Percentiles rank a stretch among this genome's conserved stretches.
Evolutionary conservation across 371 early-diverging fungal genomes (phyloP).

Genomic region (Haplosporangium sp.): DNA sequence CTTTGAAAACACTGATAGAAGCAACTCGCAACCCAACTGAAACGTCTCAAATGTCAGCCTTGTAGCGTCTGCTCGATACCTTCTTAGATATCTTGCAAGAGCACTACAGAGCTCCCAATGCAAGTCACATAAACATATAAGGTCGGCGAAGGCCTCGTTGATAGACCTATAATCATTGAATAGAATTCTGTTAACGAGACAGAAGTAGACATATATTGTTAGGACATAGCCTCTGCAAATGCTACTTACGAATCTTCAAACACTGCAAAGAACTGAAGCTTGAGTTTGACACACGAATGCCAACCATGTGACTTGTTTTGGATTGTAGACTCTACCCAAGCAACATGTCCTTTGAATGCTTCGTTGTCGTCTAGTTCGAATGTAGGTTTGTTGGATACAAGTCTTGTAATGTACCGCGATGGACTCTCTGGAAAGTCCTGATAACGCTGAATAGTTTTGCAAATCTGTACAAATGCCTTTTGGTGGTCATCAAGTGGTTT

Average conservation of each 20-base stretch:
- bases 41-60: constrained; percentile 29
- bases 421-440: constrained; percentile 18
- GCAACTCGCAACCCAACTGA: constrained; percentile 39
- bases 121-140: constrained; percentile 25
- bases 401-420: constrained; percentile 2
- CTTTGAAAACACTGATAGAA: constrained; percentile 42
- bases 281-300: constrained; percentile 51
- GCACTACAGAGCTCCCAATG: constrained; percentile 43
- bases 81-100: constrained; percentile 17
- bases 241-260: constrained; percentile 42
- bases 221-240: too few species aligned
- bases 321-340: constrained; percentile 40
- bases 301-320: constrained; percentile 17
- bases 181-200: neutral
- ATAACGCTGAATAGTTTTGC: constrained; percentile 21
- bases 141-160: constrained; percentile 33
- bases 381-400: neutral
- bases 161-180: constrained; percentile 15
- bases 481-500: constrained; percentile 11
- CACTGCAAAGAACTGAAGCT: constrained; percentile 45
- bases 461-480: constrained; percentile 33
- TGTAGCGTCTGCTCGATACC: constrained; percentile 25
- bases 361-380: neutral
- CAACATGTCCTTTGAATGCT: constrained; percentile 9
- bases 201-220: too few species aligned